Conservation (phyloP, 2,329 filamentous ascomycete genomes). For the Xylaria digitata region DNA sequence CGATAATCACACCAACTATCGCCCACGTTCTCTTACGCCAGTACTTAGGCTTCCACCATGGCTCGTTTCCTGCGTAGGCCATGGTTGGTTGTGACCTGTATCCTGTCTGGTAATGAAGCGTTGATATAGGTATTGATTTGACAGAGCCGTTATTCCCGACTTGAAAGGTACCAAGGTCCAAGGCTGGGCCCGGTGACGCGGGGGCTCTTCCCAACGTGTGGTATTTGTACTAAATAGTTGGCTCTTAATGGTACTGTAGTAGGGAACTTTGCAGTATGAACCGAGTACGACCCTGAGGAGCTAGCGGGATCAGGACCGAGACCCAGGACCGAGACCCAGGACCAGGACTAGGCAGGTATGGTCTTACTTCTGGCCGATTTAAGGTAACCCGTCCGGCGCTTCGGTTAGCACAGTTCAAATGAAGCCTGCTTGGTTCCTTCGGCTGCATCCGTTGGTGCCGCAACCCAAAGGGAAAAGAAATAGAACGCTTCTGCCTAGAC, state of each 20-base stretch:
- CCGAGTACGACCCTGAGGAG: constrained; percentile 9
- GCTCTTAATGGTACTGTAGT: constrained; percentile 4
- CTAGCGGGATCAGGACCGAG: background rate
- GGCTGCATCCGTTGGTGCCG: constrained; percentile 16
- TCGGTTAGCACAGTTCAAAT: background rate
- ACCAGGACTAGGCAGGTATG: constrained; percentile 5
- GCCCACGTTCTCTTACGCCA: constrained; percentile 67
- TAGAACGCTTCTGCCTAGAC: constrained; percentile 31
- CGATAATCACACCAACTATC: constrained; percentile 53
- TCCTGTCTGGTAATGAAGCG: constrained; percentile 35
- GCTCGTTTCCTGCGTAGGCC: constrained; percentile 35
- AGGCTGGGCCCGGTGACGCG: constrained; percentile 34
- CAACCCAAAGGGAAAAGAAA: constrained; percentile 14
- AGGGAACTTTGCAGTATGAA: constrained; percentile 1
- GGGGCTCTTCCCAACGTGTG: constrained; percentile 44
- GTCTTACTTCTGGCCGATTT: constrained; percentile 16
- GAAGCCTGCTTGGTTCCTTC: background rate
- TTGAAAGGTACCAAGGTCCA: constrained; percentile 42
- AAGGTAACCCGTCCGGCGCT: constrained; percentile 18
- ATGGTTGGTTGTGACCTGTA: constrained; percentile 40
- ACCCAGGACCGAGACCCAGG: constrained; percentile 1
- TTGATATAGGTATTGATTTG: constrained; percentile 40
- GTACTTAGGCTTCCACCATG: constrained; percentile 60
- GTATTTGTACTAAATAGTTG: constrained; percentile 35
- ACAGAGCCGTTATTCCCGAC: constrained; percentile 41